Conservation (phyloP, 1,139 yeast genomes). For the Yamadazyma triangularis region DNA sequence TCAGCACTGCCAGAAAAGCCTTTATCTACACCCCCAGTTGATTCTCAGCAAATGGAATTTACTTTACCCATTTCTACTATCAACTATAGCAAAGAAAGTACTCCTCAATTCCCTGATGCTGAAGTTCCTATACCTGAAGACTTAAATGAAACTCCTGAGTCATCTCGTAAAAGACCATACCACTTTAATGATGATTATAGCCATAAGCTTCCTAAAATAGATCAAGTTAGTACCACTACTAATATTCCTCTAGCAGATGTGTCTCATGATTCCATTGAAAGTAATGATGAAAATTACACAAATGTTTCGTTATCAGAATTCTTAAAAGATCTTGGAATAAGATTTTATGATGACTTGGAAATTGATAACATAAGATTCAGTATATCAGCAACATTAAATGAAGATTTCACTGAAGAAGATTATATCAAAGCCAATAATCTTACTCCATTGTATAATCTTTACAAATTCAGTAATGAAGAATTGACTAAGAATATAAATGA, state of each 20-base stretch:
- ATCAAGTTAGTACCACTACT: constrained; percentile 21
- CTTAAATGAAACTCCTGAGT: constrained; percentile 2
- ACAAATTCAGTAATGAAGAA: constrained; percentile 51
- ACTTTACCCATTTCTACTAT: constrained; percentile 6
- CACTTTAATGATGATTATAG: neutral
- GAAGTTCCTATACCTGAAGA: constrained; percentile 14
- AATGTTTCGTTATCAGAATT: constrained; percentile 41
- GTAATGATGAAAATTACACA: constrained; percentile 15
- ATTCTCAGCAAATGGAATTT: constrained; percentile 10
- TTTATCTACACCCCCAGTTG: neutral
- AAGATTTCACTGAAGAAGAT: constrained; percentile 18
- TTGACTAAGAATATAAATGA: constrained; percentile 47
- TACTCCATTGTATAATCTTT: constrained; percentile 41
- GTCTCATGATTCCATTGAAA: constrained; percentile 8
- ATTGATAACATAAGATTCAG: constrained; percentile 28
- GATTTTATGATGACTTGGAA: constrained; percentile 50
- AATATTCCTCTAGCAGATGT: constrained; percentile 29
- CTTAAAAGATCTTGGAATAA: constrained; percentile 43
- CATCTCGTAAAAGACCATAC: neutral
- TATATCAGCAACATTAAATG: constrained; percentile 14
- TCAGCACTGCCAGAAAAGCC: constrained; percentile 15
- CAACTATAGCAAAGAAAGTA: neutral
- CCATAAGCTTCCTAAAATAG: constrained; percentile 6
- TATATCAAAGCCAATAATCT: constrained; percentile 28
- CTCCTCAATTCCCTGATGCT: constrained; percentile 13